Evolutionary conservation across 2,329 filamentous ascomycete genomes (phyloP).

Genomic region (Fonsecaea monophora): DNA sequence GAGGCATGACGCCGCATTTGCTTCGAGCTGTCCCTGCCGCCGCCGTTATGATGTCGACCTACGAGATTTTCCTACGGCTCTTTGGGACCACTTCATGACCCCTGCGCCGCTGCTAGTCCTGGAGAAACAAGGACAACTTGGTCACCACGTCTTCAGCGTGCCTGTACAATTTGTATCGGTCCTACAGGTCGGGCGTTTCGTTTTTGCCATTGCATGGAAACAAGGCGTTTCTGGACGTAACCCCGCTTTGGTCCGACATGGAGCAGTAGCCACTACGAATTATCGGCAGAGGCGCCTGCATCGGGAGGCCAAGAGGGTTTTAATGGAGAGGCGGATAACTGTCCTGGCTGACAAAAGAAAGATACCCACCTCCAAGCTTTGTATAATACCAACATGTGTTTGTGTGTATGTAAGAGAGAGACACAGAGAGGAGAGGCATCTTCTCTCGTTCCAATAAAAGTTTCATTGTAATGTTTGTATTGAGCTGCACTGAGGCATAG

Average conservation of each 20-base stretch:
- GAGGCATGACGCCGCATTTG: constrained; percentile 88
- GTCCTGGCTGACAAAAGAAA: neutral
- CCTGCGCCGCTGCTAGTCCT: neutral
- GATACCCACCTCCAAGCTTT: constrained; percentile 6
- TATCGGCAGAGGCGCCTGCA: neutral
- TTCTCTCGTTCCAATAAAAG: too few species aligned
- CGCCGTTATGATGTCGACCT: constrained; percentile 72
- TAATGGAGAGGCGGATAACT: neutral
- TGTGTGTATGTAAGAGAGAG: too few species aligned
- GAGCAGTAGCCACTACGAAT: neutral
- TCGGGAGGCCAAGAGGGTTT: neutral
- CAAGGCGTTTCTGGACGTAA: neutral
- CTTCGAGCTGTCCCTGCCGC: constrained; percentile 89
- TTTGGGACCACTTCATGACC: neutral
- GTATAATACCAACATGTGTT: neutral
- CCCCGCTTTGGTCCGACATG: neutral
- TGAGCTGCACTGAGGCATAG: too few species aligned
- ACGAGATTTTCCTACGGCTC: constrained; percentile 4
- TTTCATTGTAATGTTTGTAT: too few species aligned
- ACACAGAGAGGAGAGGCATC: too few species aligned
- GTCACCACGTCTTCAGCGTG: neutral
- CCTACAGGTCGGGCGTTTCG: neutral
- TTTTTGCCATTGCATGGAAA: neutral
- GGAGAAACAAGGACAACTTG: neutral
- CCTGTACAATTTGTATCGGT: neutral